These are phyloP conservation scores for Diddensiella transvaalensis DNA, from an alignment of 805 yeast species.

Conservation along the genomic window DNA sequence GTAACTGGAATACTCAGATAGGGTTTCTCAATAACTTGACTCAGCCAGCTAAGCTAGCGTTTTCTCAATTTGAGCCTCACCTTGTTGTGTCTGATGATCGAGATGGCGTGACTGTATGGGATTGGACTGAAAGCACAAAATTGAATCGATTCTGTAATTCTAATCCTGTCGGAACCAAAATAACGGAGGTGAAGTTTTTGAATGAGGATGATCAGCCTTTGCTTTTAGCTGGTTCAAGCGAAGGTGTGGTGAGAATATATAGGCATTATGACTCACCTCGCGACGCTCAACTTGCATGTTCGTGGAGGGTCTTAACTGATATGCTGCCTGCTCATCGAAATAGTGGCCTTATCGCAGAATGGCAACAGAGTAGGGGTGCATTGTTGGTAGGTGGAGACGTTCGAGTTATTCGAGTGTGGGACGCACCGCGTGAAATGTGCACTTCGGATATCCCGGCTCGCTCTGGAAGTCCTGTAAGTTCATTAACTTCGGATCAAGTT, in stretches of 20 bases:
- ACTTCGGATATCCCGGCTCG: constrained; percentile 86
- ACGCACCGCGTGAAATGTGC: constrained; percentile 89
- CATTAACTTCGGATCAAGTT: constrained; percentile 91
- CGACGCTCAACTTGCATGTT: constrained; percentile 61
- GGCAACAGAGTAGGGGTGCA: constrained; percentile 96
- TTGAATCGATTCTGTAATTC: constrained; percentile 73
- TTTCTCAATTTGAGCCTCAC: constrained; percentile 88
- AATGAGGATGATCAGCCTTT: constrained; percentile 92
- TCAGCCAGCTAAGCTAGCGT: constrained; percentile 73
- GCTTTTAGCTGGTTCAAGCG: constrained; percentile 83
- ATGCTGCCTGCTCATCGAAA: constrained; percentile 74
- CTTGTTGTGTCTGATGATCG: constrained; percentile 77
- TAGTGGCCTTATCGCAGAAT: constrained; percentile 81
- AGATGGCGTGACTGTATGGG: constrained; percentile 81
- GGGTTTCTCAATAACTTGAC: constrained; percentile 64
- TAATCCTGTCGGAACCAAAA: constrained; percentile 82
- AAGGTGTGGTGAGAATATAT: constrained; percentile 88
- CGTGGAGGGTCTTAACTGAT: constrained; percentile 94
- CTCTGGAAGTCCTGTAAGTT: constrained; percentile 81
- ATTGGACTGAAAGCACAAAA: constrained; percentile 65
- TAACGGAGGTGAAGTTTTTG: constrained; percentile 78
- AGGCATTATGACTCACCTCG: constrained; percentile 62
- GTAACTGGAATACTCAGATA: constrained; percentile 74
- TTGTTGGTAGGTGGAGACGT: constrained; percentile 92
- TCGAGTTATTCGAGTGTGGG: constrained; percentile 89